Percentiles rank a stretch among this genome's conserved stretches.
phyloP scores from a whole-genome alignment of 2,329 filamentous ascomycete species.

The Neofusicoccum ribis region DNA sequence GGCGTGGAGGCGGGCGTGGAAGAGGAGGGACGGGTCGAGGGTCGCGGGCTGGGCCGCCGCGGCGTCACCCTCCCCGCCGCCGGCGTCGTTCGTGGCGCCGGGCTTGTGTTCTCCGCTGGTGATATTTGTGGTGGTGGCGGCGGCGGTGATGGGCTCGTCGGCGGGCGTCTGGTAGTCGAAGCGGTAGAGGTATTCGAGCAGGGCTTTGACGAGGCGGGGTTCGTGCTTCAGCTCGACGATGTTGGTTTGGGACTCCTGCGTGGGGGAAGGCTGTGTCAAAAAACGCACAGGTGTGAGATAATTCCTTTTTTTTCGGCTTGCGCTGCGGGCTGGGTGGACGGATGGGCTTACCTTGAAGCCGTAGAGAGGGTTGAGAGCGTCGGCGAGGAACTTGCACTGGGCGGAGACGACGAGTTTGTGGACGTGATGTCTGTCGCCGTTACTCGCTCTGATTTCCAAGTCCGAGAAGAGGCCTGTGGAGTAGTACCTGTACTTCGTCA shows the following conservation, averaged over 20 bases:
- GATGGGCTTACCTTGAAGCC: conserved; percentile 3
- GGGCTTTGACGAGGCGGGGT: conserved; percentile 7
- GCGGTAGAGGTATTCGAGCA: conserved; percentile 17
- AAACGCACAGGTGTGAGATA: no score
- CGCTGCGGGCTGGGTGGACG: background rate
- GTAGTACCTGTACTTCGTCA: background rate
- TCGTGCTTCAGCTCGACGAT: background rate
- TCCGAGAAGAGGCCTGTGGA: background rate
- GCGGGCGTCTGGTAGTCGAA: conserved; percentile 18
- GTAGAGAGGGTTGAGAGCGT: background rate
- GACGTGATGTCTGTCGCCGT: background rate
- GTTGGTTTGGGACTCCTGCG: background rate
- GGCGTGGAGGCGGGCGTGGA: background rate
- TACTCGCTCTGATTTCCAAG: background rate
- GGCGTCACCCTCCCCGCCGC: no score
- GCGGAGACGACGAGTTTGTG: conserved; percentile 14
- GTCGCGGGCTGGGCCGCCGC: no score
- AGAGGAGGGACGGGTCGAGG: background rate
- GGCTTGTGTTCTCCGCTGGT: no score
- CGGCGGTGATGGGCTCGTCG: background rate
- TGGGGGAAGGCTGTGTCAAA: background rate
- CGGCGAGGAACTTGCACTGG: conserved; percentile 7
- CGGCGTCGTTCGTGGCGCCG: background rate
- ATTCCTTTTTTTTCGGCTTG: no score
- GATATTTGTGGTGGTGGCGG: background rate